Evolutionary conservation across 352 stramenopile species (phyloP), one percentile per base, ranked within the genome.

Genomic region (Phytopythium delawarense): DNA sequence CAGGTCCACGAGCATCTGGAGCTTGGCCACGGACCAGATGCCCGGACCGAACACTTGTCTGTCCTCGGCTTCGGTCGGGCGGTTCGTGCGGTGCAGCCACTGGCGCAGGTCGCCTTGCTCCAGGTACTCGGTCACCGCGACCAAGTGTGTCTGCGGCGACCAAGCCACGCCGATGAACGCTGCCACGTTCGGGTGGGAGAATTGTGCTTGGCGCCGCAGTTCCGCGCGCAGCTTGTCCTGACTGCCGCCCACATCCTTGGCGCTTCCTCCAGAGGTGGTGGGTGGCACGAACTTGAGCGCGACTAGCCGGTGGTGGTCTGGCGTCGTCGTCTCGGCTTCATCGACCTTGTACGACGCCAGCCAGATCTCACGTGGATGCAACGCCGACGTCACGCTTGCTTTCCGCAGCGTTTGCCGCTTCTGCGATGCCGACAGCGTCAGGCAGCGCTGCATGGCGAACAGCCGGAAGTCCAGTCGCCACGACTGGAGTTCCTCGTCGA

Each of bases 121-220:
- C 81, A 91, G 85, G 66, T 89, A 91, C 72, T 91, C 80, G 11
- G 79, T 91, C 32, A 93, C 65, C 23, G 76, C 79, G 3, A 85
- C 67, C n/a, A 93, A 40, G 48, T 91, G 76, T 12, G 79, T 87
- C 45, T 89, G 71, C 15, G 69, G 69, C 23, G 81, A 89, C 84
- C 81, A 92, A 16, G 80, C 74, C 13, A 94, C 82, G 30, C 85
- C 82, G 25, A 89, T 69, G 57, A 91, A 94, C 15, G 72, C 54
- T 51, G 81, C 78, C 21, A 94, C 72, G 59, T 86, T 84, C 13
- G 81, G 76, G 55, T 94, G 84, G 15, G 69, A 76, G 37, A 94
- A 75, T 40, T 76, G 65, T 23, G 84, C 76, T 63, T 86, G 74
- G 20, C 84, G 69, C 34, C 75, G 74, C 16, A 94, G 67, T 50